phyloP scores from a whole-genome alignment of 2,329 filamentous ascomycete genomes.

The Orbilia oligospora region DNA sequence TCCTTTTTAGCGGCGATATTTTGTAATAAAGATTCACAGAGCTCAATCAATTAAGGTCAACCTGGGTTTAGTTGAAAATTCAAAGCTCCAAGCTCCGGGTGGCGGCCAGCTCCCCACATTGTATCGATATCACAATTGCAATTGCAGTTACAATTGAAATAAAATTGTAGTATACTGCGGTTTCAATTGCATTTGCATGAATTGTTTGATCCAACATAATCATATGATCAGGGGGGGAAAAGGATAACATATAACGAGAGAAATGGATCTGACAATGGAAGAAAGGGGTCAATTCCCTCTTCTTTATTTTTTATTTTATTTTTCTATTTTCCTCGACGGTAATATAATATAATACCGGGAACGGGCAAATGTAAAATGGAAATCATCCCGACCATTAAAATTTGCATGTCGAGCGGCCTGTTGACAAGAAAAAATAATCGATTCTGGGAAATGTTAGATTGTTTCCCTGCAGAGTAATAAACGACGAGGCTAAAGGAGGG shows the following conservation, averaged over 20 bases:
- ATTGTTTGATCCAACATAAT: conserved; percentile 19
- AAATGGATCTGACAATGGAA: conserved; percentile 5
- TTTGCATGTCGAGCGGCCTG: conserved; percentile 20
- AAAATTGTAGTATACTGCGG: too few species aligned
- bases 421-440: background rate
- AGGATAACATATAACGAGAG: background rate
- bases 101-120: conserved; percentile 26
- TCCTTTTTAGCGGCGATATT: background rate
- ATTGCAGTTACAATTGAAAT: background rate
- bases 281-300: too few species aligned
- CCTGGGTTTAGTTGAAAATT: background rate
- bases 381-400: conserved; percentile 10
- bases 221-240: background rate
- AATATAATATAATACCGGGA: conserved; percentile 1
- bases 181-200: conserved; percentile 23
- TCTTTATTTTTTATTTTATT: background rate
- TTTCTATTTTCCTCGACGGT: background rate
- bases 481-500: conserved; percentile 38
- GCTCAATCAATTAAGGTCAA: conserved; percentile 8
- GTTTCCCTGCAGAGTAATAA: conserved; percentile 49
- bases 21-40: background rate
- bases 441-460: conserved; percentile 17
- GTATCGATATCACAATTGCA: background rate
- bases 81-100: conserved; percentile 26
- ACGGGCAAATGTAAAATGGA: conserved; percentile 18